These are phyloP conservation scores for grape (Vitis vinifera) DNA, from an alignment of 164 flowering plant species.

Conservation along the genomic window ASM3070453v1 NC_081811.1:26263501-26264000, in stretches of 20 bases:
- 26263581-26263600: not conserved
- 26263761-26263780: slow-evolving; percentile 21
- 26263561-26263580: not conserved
- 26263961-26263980: slow-evolving; percentile 10
- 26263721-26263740: slow-evolving; percentile 32
- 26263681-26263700: slow-evolving; percentile 26
- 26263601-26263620: not conserved
- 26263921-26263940: too few species aligned
- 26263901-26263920: not conserved
- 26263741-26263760: slow-evolving; percentile 59
- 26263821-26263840: slow-evolving; percentile 13
- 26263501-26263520: not conserved
- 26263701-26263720: slow-evolving; percentile 37
- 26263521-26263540: not conserved
- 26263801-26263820: not conserved
- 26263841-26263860: slow-evolving; percentile 20
- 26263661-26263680: slow-evolving; percentile 3
- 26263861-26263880: slow-evolving; percentile 20
- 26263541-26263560: not conserved
- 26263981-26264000: slow-evolving; percentile 7
- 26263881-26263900: slow-evolving; percentile 2
- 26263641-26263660: slow-evolving; percentile 17
- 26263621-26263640: not conserved
- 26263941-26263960: not conserved
- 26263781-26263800: not conserved